Evolutionary conservation across 2,329 filamentous ascomycete genomes (phyloP).

Genomic region (Bretziella fagacearum): DNA sequence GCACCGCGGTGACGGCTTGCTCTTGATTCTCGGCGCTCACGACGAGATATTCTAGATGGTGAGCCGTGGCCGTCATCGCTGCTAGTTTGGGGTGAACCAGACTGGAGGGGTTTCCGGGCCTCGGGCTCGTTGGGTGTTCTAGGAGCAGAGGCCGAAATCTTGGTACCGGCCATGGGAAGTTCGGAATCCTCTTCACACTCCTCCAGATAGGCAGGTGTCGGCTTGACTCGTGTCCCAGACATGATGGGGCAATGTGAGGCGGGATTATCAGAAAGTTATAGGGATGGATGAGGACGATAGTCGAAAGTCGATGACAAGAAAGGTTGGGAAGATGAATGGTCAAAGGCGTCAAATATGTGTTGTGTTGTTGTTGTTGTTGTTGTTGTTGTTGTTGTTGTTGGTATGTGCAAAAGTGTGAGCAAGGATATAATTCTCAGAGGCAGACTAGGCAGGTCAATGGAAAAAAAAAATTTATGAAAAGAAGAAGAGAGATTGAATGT

Average conservation of each 20-base stretch:
- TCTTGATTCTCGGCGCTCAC: conserved; percentile 3
- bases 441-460: not conserved
- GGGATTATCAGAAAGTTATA: not conserved
- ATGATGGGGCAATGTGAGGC: conserved; percentile 3
- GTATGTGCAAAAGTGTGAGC: not conserved
- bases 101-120: conserved; percentile 3
- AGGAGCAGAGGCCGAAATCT: conserved; percentile 14
- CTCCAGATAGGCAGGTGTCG: conserved; percentile 13
- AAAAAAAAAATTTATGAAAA: not conserved
- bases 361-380: too few species aligned
- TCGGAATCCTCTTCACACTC: conserved; percentile 15
- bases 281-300: not conserved
- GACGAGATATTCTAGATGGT: not conserved
- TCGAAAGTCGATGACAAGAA: not conserved
- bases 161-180: conserved; percentile 10
- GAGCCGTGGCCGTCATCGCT: conserved; percentile 3
- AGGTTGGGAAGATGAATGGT: not conserved
- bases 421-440: not conserved
- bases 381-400: too few species aligned
- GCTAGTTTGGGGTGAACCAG: not conserved
- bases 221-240: conserved; percentile 8
- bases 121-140: conserved; percentile 8
- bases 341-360: too few species aligned
- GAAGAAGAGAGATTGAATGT: not conserved
- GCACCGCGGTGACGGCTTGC: not conserved